Evolutionary conservation across 768 basidiomycete genomes (phyloP).

Genomic region (Leccinum olivaceopallidum): DNA sequence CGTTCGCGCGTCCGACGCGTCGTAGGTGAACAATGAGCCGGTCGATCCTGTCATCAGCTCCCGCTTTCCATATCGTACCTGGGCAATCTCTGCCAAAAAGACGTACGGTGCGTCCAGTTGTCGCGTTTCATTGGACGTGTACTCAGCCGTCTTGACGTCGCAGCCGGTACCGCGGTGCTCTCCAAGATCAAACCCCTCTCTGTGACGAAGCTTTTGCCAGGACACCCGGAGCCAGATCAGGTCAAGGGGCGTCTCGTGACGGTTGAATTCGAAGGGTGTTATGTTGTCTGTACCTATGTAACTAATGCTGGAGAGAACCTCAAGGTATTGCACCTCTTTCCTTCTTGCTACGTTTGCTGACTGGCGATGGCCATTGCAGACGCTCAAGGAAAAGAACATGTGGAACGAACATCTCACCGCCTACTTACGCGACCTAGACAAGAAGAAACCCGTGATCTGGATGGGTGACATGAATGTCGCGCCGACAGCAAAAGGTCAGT

Average conservation of each 20-base stretch:
- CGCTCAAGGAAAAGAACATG: constrained; percentile 68
- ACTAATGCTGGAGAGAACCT: constrained; percentile 78
- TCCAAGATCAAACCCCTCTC: constrained; percentile 74
- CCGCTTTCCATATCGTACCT: constrained; percentile 70
- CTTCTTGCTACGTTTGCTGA: neutral
- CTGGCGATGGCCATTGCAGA: constrained; percentile 42
- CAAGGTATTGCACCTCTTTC: constrained; percentile 49
- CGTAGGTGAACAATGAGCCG: constrained; percentile 70
- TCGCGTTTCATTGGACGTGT: neutral
- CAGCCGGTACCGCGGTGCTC: constrained; percentile 81
- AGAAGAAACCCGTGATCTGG: constrained; percentile 86
- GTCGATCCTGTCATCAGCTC: constrained; percentile 54
- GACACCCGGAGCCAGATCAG: constrained; percentile 61
- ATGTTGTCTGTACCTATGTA: constrained; percentile 79
- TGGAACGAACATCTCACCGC: constrained; percentile 80
- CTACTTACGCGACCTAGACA: constrained; percentile 72
- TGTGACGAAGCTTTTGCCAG: constrained; percentile 67
- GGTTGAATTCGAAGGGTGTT: constrained; percentile 73
- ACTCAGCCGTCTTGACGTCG: constrained; percentile 4
- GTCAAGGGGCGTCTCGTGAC: constrained; percentile 81
- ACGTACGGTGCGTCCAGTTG: constrained; percentile 58
- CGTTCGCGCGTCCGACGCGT: neutral
- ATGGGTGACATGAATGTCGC: constrained; percentile 87
- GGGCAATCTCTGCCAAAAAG: constrained; percentile 79
- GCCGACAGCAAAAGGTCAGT: constrained; percentile 66